phyloP scores from a whole-genome alignment of 129 eudicot genomes.

The Tanacetum coccineum region DNA sequence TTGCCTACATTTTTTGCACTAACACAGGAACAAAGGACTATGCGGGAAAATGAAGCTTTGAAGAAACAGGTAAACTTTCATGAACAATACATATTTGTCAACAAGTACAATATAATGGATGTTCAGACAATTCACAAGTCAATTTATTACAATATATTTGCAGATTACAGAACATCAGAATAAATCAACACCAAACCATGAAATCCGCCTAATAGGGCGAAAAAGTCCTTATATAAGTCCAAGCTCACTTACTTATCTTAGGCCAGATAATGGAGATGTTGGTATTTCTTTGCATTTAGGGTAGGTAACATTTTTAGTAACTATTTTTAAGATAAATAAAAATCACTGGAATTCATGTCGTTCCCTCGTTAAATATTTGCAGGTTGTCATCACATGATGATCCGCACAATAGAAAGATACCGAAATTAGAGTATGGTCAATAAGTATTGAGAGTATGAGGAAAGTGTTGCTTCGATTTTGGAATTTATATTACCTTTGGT shows the following conservation, averaged over 20 bases:
- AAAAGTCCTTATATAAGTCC: constrained; percentile 41
- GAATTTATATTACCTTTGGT: background rate
- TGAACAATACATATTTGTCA: background rate
- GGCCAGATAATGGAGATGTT: constrained; percentile 41
- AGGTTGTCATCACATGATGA: constrained; percentile 46
- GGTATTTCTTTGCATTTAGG: constrained; percentile 79
- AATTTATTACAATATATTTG: background rate
- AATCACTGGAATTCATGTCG: background rate
- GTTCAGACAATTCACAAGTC: too few species aligned
- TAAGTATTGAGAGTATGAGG: constrained; percentile 21
- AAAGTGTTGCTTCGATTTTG: background rate
- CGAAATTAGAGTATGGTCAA: constrained; percentile 38
- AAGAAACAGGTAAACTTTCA: constrained; percentile 58
- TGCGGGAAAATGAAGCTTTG: constrained; percentile 57
- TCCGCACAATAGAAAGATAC: constrained; percentile 36
- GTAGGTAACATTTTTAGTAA: constrained; percentile 29
- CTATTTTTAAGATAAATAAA: background rate
- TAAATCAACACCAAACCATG: constrained; percentile 27
- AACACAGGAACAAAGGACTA: constrained; percentile 53
- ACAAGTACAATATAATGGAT: background rate
- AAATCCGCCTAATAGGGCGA: constrained; percentile 24
- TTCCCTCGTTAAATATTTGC: constrained; percentile 7
- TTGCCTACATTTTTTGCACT: background rate
- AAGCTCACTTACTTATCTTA: constrained; percentile 29
- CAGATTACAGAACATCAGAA: constrained; percentile 58